phyloP scores from a whole-genome alignment of 305 asterid species.

The Fraxinus ornus region DNA sequence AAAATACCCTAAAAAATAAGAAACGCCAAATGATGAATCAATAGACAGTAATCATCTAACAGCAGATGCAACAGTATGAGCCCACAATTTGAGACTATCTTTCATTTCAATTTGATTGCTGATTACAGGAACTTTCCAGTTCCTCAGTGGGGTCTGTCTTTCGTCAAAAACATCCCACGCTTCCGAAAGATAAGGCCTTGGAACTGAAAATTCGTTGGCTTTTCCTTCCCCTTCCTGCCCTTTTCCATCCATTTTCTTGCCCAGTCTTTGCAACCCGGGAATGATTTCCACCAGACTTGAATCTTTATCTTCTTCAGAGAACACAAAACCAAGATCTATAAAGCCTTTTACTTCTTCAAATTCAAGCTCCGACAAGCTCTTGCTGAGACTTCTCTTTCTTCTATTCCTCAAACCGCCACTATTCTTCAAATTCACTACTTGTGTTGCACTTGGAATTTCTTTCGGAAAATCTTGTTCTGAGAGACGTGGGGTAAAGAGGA shows the following conservation, averaged over 20 bases:
- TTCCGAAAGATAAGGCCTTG: conserved; percentile 61
- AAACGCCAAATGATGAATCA: background rate
- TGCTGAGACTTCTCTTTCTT: conserved; percentile 20
- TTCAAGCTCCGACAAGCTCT: conserved; percentile 55
- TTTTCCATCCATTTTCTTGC: conserved; percentile 10
- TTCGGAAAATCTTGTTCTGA: background rate
- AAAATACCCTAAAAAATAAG: background rate
- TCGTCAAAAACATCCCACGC: conserved; percentile 40
- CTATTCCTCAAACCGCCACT: background rate
- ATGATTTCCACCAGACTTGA: conserved; percentile 35
- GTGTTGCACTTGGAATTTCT: background rate
- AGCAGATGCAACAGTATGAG: conserved; percentile 59
- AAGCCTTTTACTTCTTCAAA: conserved; percentile 60
- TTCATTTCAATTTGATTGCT: conserved; percentile 41
- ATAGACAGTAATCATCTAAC: conserved; percentile 23
- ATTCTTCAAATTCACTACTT: background rate
- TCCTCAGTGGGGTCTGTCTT: conserved; percentile 25
- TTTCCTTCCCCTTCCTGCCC: background rate
- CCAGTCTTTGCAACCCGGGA: conserved; percentile 49
- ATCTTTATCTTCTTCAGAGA: conserved; percentile 43
- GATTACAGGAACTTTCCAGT: conserved; percentile 40
- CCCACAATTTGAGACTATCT: conserved; percentile 56
- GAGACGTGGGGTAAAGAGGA: conserved; percentile 15
- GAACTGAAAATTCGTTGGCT: background rate
- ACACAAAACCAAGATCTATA: conserved; percentile 59